A percentile compares a stretch with the other conserved stretches of the same genome.
Evolutionary conservation across 1,284 basidiomycete genomes (phyloP).

Genomic region (Ustilago curta): DNA sequence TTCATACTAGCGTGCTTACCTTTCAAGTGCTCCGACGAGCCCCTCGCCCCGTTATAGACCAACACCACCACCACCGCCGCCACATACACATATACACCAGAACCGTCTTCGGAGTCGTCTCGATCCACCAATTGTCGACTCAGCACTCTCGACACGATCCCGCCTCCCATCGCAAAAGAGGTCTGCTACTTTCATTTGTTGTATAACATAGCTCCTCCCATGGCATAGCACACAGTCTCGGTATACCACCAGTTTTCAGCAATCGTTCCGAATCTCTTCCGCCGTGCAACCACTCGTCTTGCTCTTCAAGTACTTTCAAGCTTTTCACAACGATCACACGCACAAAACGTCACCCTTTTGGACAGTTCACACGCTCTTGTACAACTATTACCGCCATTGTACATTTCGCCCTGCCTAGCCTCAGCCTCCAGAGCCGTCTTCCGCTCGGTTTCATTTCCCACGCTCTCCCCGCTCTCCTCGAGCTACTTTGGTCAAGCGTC

Average conservation of each 20-base stretch:
- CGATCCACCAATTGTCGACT: conserved; percentile 1
- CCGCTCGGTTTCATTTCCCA: conserved; percentile 11
- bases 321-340: background rate
- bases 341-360: background rate
- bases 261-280: background rate
- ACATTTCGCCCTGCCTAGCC: background rate
- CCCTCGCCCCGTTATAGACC: background rate
- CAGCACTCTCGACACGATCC: conserved; percentile 16
- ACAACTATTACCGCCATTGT: background rate
- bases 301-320: background rate
- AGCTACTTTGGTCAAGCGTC: background rate
- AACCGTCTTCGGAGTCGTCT: background rate
- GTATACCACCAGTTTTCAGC: conserved; percentile 7
- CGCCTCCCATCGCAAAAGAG: background rate
- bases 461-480: background rate
- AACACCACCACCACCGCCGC: background rate
- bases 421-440: background rate
- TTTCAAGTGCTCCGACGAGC: background rate
- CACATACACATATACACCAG: background rate
- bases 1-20: background rate
- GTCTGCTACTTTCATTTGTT: conserved; percentile 4
- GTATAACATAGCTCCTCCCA: conserved; percentile 15
- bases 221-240: conserved; percentile 13
- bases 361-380: conserved; percentile 1
- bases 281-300: conserved; percentile 1